These are phyloP conservation scores for Amaranthus tricolor DNA, from an alignment of 179 eudicot species.

Conservation along the genomic window DNA sequence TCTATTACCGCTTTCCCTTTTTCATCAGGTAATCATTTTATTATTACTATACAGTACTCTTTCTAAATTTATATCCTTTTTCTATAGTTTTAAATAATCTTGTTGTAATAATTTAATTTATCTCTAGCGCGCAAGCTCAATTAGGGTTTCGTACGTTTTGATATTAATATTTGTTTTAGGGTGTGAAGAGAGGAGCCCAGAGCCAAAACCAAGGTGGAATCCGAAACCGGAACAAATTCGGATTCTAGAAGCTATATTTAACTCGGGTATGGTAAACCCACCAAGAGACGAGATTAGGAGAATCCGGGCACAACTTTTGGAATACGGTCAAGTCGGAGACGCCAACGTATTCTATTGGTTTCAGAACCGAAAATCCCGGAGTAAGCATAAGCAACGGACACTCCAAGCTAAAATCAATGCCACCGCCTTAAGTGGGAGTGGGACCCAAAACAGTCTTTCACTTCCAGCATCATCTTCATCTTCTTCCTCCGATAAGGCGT, in stretches of 20 bases:
- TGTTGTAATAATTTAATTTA: background rate
- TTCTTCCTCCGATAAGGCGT: slow-evolving; percentile 28
- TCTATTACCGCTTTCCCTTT: slow-evolving; percentile 37
- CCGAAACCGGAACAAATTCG: slow-evolving; percentile 94
- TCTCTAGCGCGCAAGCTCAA: background rate
- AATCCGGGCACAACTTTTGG: slow-evolving; percentile 73
- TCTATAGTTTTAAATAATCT: no score
- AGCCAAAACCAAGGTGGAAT: slow-evolving; percentile 95
- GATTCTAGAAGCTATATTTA: slow-evolving; percentile 86
- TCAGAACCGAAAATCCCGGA: slow-evolving; percentile 85
- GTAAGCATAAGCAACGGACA: slow-evolving; percentile 71
- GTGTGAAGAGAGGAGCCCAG: slow-evolving; percentile 82
- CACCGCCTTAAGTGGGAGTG: slow-evolving; percentile 18
- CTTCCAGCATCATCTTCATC: slow-evolving; percentile 28
- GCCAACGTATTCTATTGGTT: slow-evolving; percentile 99
- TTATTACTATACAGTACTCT: no score
- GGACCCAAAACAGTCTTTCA: slow-evolving; percentile 7
- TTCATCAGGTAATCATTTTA: slow-evolving; percentile 19
- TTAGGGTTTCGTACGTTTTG: slow-evolving; percentile 23
- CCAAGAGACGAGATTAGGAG: slow-evolving; percentile 86
- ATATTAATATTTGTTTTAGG: slow-evolving; percentile 20
- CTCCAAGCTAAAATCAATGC: slow-evolving; percentile 35
- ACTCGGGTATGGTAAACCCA: slow-evolving; percentile 95
- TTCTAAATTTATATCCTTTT: no score
- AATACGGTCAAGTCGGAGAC: slow-evolving; percentile 89